Percentiles rank a stretch among this genome's conserved stretches.
These are phyloP conservation scores for Ophiostoma triangulosporum DNA, from an alignment of 2,329 filamentous ascomycete species.

Conservation along the genomic window DNA sequence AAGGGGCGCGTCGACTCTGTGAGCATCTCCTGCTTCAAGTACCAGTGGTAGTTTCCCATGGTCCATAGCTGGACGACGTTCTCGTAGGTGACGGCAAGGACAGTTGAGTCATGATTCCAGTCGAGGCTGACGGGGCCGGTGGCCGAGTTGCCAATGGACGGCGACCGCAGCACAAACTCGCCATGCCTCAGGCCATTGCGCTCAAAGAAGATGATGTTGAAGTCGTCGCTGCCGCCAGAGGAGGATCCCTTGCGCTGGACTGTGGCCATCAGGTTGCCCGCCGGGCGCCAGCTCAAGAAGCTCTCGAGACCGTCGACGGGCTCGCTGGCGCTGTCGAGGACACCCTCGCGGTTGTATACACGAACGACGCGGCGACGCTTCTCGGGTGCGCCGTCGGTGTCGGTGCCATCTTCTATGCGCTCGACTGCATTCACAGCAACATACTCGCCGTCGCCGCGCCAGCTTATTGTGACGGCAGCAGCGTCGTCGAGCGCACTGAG, in stretches of 20 bases:
- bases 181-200: conserved; percentile 95
- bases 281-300: conserved; percentile 79
- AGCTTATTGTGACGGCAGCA: conserved; percentile 56
- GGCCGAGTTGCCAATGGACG: conserved; percentile 7
- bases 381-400: conserved; percentile 13
- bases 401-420: conserved; percentile 12
- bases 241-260: conserved; percentile 45
- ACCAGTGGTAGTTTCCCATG: conserved; percentile 96
- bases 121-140: conserved; percentile 48
- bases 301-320: conserved; percentile 86
- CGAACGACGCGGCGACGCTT: conserved; percentile 64
- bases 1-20: conserved; percentile 20
- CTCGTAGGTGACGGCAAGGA: conserved; percentile 65
- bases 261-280: conserved; percentile 80
- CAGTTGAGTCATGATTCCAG: conserved; percentile 89
- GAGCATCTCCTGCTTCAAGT: conserved; percentile 79
- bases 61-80: conserved; percentile 87
- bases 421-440: conserved; percentile 78
- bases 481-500: conserved; percentile 63
- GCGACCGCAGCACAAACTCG: conserved; percentile 62
- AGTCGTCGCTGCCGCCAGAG: conserved; percentile 30
- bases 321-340: conserved; percentile 85
- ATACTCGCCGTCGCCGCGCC: conserved; percentile 88
- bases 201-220: conserved; percentile 90
- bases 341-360: conserved; percentile 81